Evolutionary conservation across 352 stramenopile species (phyloP).

Genomic region (Bremia lactucae): DNA sequence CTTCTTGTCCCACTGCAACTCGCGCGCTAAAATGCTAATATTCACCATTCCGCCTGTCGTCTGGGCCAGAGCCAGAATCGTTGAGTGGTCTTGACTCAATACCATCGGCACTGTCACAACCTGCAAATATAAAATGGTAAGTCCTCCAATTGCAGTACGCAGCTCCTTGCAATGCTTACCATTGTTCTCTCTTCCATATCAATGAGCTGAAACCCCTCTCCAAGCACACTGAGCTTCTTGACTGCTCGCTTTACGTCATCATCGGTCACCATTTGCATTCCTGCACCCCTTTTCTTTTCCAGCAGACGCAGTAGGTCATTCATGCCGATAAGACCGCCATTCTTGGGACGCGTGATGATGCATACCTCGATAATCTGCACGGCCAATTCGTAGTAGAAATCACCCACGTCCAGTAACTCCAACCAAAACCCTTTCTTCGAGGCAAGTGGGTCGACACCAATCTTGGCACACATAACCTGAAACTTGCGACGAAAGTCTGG

Average conservation of each 20-base stretch:
- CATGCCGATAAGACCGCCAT: slow-evolving; percentile 76
- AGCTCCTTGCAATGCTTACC: slow-evolving; percentile 23
- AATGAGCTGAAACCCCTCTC: slow-evolving; percentile 90
- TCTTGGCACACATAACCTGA: slow-evolving; percentile 92
- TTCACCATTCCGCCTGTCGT: slow-evolving; percentile 85
- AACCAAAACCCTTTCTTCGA: slow-evolving; percentile 98
- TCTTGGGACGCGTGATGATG: slow-evolving; percentile 86
- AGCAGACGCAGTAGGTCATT: slow-evolving; percentile 64
- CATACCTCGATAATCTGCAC: slow-evolving; percentile 98
- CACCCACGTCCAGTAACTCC: slow-evolving; percentile 92
- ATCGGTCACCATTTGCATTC: slow-evolving; percentile 75
- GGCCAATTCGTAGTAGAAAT: slow-evolving; percentile 99
- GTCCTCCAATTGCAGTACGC: neutral
- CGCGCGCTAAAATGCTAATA: slow-evolving; percentile 63
- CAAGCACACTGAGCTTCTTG: slow-evolving; percentile 90
- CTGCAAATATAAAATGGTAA: too few species aligned
- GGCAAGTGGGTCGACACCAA: slow-evolving; percentile 94
- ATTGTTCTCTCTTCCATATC: slow-evolving; percentile 88
- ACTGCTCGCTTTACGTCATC: slow-evolving; percentile 92
- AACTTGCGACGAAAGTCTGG: slow-evolving; percentile 91
- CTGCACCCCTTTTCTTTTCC: slow-evolving; percentile 47
- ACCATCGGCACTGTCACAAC: slow-evolving; percentile 93
- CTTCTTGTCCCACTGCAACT: slow-evolving; percentile 87
- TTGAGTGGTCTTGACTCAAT: slow-evolving; percentile 90
- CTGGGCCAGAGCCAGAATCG: slow-evolving; percentile 85